Percentiles rank a stretch among this genome's conserved stretches.
These are phyloP conservation scores for Yamadazyma siamensis DNA, from an alignment of 1,139 yeast species.

Conservation along the genomic window DNA sequence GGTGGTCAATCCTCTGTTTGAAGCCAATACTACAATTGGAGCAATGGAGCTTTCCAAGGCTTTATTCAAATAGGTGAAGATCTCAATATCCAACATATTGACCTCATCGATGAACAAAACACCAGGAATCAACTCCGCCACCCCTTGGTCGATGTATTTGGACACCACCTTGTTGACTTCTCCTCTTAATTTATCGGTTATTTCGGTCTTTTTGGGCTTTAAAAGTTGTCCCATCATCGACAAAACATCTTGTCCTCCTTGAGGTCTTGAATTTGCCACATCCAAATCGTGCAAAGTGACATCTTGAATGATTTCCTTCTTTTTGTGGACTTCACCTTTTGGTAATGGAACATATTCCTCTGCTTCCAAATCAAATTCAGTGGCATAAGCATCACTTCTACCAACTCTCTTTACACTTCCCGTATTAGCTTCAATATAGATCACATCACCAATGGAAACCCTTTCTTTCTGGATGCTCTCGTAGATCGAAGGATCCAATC, in stretches of 20 bases:
- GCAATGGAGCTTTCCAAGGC: conserved; percentile 92
- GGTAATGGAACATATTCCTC: conserved; percentile 98
- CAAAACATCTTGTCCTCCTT: conserved; percentile 97
- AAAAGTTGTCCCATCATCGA: conserved; percentile 98
- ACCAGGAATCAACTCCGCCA: conserved; percentile 97
- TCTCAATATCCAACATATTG: conserved; percentile 94
- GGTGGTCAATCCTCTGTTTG: conserved; percentile 90
- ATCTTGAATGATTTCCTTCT: conserved; percentile 96
- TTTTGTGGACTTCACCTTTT: conserved; percentile 97
- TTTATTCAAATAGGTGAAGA: conserved; percentile 88
- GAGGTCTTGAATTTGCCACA: conserved; percentile 95
- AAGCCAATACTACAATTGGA: conserved; percentile 91
- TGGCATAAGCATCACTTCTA: conserved; percentile 95
- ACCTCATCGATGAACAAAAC: conserved; percentile 97
- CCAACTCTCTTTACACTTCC: conserved; percentile 98
- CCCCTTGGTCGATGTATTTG: conserved; percentile 95
- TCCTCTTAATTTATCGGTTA: conserved; percentile 87
- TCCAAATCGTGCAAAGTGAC: conserved; percentile 95
- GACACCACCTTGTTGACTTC: conserved; percentile 96
- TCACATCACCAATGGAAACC: conserved; percentile 93
- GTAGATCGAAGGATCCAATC: conserved; percentile 93
- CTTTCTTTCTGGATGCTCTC: conserved; percentile 95
- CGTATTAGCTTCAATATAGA: conserved; percentile 94
- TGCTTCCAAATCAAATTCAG: conserved; percentile 96
- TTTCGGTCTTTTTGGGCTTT: conserved; percentile 97